phyloP scores from a whole-genome alignment of 2,329 filamentous ascomycete species.

The Ilyonectria sp. region DNA sequence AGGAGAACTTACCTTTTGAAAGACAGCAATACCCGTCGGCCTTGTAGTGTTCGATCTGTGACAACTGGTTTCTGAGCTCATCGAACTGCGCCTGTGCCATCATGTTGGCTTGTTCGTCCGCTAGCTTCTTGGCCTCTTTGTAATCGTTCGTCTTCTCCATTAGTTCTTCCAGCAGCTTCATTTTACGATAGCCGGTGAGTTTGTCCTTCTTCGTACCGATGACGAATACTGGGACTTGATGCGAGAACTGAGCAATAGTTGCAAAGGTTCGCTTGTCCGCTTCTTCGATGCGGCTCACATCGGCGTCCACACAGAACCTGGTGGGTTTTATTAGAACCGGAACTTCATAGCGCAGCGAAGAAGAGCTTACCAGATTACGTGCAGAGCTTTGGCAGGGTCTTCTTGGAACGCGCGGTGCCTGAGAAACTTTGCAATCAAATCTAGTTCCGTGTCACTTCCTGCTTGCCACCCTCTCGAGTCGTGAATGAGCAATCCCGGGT shows the following conservation, averaged over 20 bases:
- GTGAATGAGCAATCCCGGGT: conserved; percentile 44
- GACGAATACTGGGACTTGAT: conserved; percentile 46
- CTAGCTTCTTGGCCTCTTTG: conserved; percentile 43
- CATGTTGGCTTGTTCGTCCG: conserved; percentile 40
- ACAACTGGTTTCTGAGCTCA: conserved; percentile 41
- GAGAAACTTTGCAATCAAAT: conserved; percentile 47
- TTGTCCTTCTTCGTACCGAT: conserved; percentile 48
- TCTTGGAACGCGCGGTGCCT: conserved; percentile 45
- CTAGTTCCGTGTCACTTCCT: conserved; percentile 42
- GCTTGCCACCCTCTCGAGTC: conserved; percentile 48
- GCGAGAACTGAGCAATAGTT: conserved; percentile 45
- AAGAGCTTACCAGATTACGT: conserved; percentile 39
- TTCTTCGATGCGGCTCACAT: conserved; percentile 46
- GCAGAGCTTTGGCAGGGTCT: conserved; percentile 43
- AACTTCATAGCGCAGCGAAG: fast-evolving
- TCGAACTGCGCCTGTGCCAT: conserved; percentile 43
- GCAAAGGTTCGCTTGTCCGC: conserved; percentile 47
- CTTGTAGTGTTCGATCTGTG: conserved; percentile 47
- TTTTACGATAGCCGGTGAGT: conserved; percentile 41
- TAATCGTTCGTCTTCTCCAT: conserved; percentile 47
- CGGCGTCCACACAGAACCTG: conserved; percentile 47
- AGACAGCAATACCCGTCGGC: conserved; percentile 46
- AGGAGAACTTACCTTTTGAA: conserved; percentile 34
- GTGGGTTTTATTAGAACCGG: neutral
- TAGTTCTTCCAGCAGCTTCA: conserved; percentile 39